Evolutionary conservation across 208 protist genomes (phyloP), one percentile per base, ranked within the genome.

Genomic region (Acanthamoeba lenticulata): DNA sequence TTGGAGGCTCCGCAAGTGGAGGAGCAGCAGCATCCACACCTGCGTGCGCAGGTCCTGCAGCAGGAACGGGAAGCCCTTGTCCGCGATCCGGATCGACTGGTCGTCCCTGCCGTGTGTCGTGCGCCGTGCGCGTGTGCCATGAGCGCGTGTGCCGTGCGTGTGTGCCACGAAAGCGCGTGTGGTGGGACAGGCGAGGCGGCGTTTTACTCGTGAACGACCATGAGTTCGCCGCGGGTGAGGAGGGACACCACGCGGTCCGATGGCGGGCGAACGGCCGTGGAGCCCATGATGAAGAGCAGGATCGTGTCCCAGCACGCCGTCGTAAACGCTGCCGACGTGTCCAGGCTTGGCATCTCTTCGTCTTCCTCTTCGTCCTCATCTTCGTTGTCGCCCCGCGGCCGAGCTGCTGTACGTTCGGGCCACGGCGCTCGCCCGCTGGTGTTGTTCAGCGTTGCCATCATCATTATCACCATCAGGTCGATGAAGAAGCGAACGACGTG

Each of bases 51-150:
- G 17, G 36, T 88, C 79, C 36, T 88, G 27, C 15, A 88, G 47
- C 38, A 88, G 29, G 29, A 88, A 88, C 38, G 42, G 79, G 36
- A 88, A 88, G 45, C 79, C 79, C 32, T 88, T 88, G 45, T 88
- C 79, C 15, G 79, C 47, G 2, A 88, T 88, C 11, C 79, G 32
- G 7, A 79, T 45, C 1, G 69, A 47, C 38, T 45, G 69, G 17
- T 79, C 69, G 1, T 79, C 69, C 6, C 69, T 79, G 67, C 0
- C 24, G 9, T 32, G 62, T 72, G 62, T 27, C 6, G 49, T 55
- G 49, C 49, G 49, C 15, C 55, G 24, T 32, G 21, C 27, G 49
- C 5, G 49, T 21, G 49, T 6, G 7, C n/a, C 62, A 19, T 55
- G 47, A 15, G 47, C 47, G 47, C 6, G 49, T 55, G 49, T 21